phyloP scores from a whole-genome alignment of 371 early-diverging fungal species.

The Sporodiniella umbellata region DNA sequence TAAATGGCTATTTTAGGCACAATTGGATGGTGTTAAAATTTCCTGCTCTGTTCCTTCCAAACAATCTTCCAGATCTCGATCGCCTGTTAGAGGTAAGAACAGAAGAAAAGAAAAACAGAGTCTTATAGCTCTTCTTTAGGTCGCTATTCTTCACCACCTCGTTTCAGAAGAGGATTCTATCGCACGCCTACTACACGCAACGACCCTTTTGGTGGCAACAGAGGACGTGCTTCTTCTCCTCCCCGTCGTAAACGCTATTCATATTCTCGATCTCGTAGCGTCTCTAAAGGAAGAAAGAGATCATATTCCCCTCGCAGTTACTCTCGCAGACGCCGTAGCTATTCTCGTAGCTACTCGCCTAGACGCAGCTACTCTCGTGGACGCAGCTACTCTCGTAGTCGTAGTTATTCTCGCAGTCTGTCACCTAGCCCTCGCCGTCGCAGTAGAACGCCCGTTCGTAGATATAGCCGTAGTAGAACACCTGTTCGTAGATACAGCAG shows the following conservation, averaged over 20 bases:
- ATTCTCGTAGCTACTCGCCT: constrained; percentile 35
- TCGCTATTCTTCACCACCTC: constrained; percentile 30
- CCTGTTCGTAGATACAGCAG: constrained; percentile 13
- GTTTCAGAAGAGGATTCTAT: constrained; percentile 16
- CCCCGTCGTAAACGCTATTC: constrained; percentile 29
- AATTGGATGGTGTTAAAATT: constrained; percentile 51
- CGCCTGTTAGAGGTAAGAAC: constrained; percentile 9
- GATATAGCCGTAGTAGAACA: constrained; percentile 12
- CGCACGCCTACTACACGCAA: constrained; percentile 12
- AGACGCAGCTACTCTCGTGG: constrained; percentile 31
- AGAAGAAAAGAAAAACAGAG: neutral
- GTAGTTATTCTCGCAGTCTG: constrained; percentile 19
- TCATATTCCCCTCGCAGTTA: constrained; percentile 31
- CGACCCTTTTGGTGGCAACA: constrained; percentile 10
- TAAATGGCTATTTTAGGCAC: constrained; percentile 31
- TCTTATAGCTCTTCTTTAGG: neutral
- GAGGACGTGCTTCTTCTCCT: constrained; percentile 26
- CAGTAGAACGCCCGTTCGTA: constrained; percentile 14
- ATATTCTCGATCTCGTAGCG: constrained; percentile 36
- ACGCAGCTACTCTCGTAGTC: constrained; percentile 35
- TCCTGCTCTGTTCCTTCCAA: constrained; percentile 27
- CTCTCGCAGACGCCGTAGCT: constrained; percentile 30
- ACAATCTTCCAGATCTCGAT: constrained; percentile 28
- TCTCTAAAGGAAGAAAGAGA: constrained; percentile 24
- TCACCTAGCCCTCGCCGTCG: constrained; percentile 18